Evolutionary conservation across 2,329 filamentous ascomycete species (phyloP).

Genomic region (Hysterium pulicare): DNA sequence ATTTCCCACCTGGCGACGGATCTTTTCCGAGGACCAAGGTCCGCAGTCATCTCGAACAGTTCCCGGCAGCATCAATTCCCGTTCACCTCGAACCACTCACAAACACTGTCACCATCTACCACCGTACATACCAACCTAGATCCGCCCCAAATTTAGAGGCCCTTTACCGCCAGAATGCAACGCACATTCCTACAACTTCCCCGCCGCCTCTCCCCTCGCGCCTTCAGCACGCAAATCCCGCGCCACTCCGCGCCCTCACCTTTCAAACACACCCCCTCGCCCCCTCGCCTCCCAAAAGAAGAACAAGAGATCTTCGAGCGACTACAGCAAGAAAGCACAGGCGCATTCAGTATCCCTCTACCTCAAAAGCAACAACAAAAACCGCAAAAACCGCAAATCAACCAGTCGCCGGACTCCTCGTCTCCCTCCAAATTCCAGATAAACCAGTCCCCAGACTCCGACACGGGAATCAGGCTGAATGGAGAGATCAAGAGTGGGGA

Average conservation of each 20-base stretch:
- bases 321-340: constrained; percentile 74
- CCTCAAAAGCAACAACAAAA: not conserved
- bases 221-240: not conserved
- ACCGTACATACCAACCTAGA: no score
- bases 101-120: no score
- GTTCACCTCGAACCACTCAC: no score
- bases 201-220: constrained; percentile 22
- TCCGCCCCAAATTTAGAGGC: no score
- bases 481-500: constrained; percentile 45
- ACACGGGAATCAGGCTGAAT: constrained; percentile 19
- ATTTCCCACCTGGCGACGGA: no score
- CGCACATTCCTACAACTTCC: constrained; percentile 18
- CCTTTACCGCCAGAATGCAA: no score
- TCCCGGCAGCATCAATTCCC: no score
- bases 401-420: constrained; percentile 14
- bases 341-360: constrained; percentile 65
- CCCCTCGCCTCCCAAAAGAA: constrained; percentile 80
- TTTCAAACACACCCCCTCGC: constrained; percentile 57
- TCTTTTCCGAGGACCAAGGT: no score
- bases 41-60: no score
- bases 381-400: constrained; percentile 39
- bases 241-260: constrained; percentile 11
- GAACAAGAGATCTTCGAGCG: constrained; percentile 89
- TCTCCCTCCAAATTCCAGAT: constrained; percentile 20
- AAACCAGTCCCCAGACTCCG: constrained; percentile 32